A percentile compares a stretch with the other conserved stretches of the same genome.
phyloP scores from a whole-genome alignment of 495 filamentous ascomycete species.

The Acidomyces sp. region DNA sequence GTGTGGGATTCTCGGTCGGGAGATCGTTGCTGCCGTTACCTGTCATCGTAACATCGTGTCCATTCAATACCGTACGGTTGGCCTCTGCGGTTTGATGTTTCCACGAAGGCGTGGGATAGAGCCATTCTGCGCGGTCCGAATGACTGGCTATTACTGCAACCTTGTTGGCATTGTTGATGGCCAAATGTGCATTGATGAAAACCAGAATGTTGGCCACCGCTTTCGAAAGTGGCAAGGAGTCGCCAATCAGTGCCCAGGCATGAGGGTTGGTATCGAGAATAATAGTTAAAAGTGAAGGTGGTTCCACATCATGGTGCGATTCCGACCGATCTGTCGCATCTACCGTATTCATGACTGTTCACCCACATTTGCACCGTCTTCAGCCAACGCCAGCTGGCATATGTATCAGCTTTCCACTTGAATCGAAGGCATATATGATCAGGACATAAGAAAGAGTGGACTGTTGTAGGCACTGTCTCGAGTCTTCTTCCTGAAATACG shows the following conservation, averaged over 20 bases:
- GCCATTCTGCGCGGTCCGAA: conserved; percentile 67
- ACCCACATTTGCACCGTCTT: too few relatives aligned
- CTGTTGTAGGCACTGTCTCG: too few relatives aligned
- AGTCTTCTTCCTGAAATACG: too few relatives aligned
- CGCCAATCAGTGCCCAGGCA: conserved; percentile 70
- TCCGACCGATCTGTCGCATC: conserved; percentile 82
- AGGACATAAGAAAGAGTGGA: too few relatives aligned
- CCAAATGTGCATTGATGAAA: conserved; percentile 91
- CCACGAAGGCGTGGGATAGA: conserved; percentile 52
- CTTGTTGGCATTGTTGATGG: conserved; percentile 82
- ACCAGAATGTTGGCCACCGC: conserved; percentile 83
- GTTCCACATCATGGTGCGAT: conserved; percentile 44
- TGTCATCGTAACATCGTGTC: conserved; percentile 12
- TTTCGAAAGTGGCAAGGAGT: conserved; percentile 67
- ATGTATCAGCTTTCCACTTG: too few relatives aligned
- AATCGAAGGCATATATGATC: too few relatives aligned
- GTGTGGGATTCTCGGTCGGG: too few relatives aligned
- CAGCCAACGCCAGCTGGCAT: too few relatives aligned
- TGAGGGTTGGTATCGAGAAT: conserved; percentile 94
- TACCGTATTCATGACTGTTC: conserved; percentile 86
- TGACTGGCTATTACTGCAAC: conserved; percentile 89
- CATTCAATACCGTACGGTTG: conserved; percentile 23
- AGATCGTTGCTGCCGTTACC: conserved; percentile 3
- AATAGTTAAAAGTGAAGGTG: conserved; percentile 79
- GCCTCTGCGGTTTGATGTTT: conserved; percentile 27